Base-by-base conservation (phyloP, 495 filamentous ascomycete species). In the Penicillium fimorum region DNA sequence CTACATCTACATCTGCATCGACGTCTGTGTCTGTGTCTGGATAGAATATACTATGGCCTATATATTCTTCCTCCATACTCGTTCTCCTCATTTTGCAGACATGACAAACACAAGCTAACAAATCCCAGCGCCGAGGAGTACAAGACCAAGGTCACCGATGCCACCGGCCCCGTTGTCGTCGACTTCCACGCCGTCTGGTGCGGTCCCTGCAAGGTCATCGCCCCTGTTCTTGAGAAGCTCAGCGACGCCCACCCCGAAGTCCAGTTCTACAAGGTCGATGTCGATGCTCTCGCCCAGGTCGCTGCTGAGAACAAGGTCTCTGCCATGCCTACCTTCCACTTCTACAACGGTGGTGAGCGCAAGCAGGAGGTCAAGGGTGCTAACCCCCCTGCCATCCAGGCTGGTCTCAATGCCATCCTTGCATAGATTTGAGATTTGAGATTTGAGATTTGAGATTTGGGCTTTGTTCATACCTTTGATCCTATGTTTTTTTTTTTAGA, bases 101-200 rank as follows among this genome's bases (percentile, higher is more conserved):
- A 38, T 2, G 7, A 27, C 5, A 43, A 4, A 35, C 12, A 13
- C 11, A 11, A n/a, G 30, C 20, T 53, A 46, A 53, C 41, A 53
- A 12, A 12, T 22, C n/a, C 22, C 66, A 96, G 90, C 54, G 77
- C 77, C 59, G 69, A 72, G 0, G 79, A 85, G 32, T 96, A 86
- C 77, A 25, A 63, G 47, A 58, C 56, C 33, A 64, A 67, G 53
- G 65, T 73, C 50, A 35, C 48, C 62, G 82, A 72, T 8, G 47
- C 67, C 54, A 45, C 50, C 43, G 78, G 78, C 13, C 70, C 89
- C 60, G 80, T 96, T 60, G 76, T 97, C 61, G 68, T 96, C 71
- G 93, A 97, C 80, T 91, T 84, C 77, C 90, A 87, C 70, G 93
- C 93, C 43, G 82, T 75, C 35, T 97, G 93, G 93, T 97, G 93